A percentile compares a stretch with the other conserved stretches of the same genome.
Evolutionary conservation across 2,329 filamentous ascomycete species (phyloP).

Genomic region (Cladosporium phlei): DNA sequence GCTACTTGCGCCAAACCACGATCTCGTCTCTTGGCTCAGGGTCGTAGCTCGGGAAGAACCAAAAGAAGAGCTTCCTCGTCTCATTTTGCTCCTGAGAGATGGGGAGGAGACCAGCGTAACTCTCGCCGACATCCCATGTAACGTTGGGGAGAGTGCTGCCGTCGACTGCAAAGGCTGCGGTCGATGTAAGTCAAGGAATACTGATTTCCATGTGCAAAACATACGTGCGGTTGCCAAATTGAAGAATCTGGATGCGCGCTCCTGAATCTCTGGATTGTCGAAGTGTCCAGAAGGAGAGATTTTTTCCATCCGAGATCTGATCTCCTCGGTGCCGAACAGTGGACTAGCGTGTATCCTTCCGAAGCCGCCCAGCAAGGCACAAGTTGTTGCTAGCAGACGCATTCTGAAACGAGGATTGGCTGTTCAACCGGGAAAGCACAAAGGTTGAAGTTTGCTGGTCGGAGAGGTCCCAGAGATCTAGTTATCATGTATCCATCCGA

Average conservation of each 20-base stretch:
- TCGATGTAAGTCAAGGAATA: slow-evolving; percentile 30
- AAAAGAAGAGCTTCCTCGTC: slow-evolving; percentile 41
- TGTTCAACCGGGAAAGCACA: too few species aligned
- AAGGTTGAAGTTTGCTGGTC: too few species aligned
- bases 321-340: neutral
- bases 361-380: neutral
- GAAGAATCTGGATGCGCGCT: neutral
- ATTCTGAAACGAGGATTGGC: too few species aligned
- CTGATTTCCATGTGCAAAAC: neutral
- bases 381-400: neutral
- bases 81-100: slow-evolving; percentile 25
- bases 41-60: slow-evolving; percentile 46
- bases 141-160: slow-evolving; percentile 2
- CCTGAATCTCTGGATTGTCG: neutral
- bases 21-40: slow-evolving; percentile 40
- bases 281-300: neutral
- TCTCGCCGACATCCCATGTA: slow-evolving; percentile 8
- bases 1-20: slow-evolving; percentile 28
- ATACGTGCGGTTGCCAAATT: neutral
- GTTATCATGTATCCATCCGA: slow-evolving; percentile 1
- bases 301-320: neutral
- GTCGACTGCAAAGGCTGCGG: slow-evolving; percentile 33
- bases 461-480: slow-evolving; percentile 2
- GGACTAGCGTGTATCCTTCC: neutral
- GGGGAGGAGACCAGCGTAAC: slow-evolving; percentile 25